These are phyloP conservation scores for Diaporthe longicolla DNA, from an alignment of 2,329 filamentous ascomycete genomes.

Conservation along the genomic window DNA sequence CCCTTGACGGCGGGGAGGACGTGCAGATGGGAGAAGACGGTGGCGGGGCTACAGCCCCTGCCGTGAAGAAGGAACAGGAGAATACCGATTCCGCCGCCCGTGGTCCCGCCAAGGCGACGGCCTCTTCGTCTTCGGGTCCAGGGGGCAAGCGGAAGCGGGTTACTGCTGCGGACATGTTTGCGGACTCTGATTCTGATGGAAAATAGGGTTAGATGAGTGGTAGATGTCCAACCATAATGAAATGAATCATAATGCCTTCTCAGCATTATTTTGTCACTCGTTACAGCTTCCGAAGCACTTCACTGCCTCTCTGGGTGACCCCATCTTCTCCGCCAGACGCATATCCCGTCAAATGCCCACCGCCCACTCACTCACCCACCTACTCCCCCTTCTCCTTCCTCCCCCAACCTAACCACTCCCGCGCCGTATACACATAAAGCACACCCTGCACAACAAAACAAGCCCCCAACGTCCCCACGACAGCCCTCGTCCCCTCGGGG, in stretches of 20 bases:
- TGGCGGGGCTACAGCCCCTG: neutral
- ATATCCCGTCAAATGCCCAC: too few relatives aligned
- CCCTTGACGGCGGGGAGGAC: constrained; percentile 52
- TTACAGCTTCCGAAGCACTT: neutral
- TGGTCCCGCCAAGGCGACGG: constrained; percentile 45
- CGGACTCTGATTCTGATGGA: constrained; percentile 71
- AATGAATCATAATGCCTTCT: constrained; percentile 1
- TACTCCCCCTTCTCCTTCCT: neutral
- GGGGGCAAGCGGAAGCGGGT: constrained; percentile 69
- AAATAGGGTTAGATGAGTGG: constrained; percentile 5
- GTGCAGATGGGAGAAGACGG: constrained; percentile 34
- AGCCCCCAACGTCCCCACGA: neutral
- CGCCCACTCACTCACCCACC: neutral
- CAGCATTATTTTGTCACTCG: neutral
- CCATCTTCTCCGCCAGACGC: too few relatives aligned
- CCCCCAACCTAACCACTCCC: constrained; percentile 6
- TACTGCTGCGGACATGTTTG: constrained; percentile 90
- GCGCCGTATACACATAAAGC: constrained; percentile 5
- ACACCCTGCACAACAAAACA: neutral
- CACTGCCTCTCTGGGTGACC: too few relatives aligned
- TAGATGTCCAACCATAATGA: neutral
- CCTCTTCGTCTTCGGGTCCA: constrained; percentile 49
- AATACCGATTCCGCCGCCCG: constrained; percentile 44
- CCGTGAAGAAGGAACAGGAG: constrained; percentile 46
- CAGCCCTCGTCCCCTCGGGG: neutral